Evolutionary conservation across 306 rosid species (phyloP), one percentile per base, ranked within the genome.

Genomic region (Cajanus cajan): DNA sequence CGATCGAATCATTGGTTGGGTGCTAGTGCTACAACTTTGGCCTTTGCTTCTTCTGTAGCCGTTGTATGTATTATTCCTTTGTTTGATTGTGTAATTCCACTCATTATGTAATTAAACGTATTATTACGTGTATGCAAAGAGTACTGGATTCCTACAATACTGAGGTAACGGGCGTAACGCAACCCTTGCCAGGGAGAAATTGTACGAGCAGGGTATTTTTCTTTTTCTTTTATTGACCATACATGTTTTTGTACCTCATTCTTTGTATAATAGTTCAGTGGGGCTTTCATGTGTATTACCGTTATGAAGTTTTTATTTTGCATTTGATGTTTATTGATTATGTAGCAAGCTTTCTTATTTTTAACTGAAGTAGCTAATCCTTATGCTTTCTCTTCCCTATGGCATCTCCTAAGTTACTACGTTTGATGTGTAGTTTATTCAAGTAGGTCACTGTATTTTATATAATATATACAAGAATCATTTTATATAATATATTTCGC

Each of bases 61-160:
- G 71, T 72, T 94, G 87, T 89, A 90, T 88, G 90, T 90, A 92
- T 82, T 75, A 75, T 83, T 85, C 84, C 85, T 77, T 81, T 70
- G 72, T 82, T 83, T 83, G 83, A 75, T 84, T 85, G 74, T 81
- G 62, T 61, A 77, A 51, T 71, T 78, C 85, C 83, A 75, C 84
- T 70, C 80, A 82, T 83, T 82, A 78, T 93, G 93, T 85, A 89
- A 84, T 73, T 63, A 68, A 73, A 65, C 73, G 48, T 41, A 22
- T 58, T 77, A 64, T 52, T 33, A 61, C 6, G 63, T 68, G 81
- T 79, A 69, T 43, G 63, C 50, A 16, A 54, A 61, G 44, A 68
- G 48, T 76, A 57, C 43, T 40, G 45, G 90, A 62, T 55, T 82
- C 65, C 18, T 39, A 36, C 76, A 81, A 65, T 71, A 76, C 66